Evolutionary conservation across 2,329 filamentous ascomycete genomes (phyloP), one percentile per base, ranked within the genome.

Genomic region (Helminthosporium solani): DNA sequence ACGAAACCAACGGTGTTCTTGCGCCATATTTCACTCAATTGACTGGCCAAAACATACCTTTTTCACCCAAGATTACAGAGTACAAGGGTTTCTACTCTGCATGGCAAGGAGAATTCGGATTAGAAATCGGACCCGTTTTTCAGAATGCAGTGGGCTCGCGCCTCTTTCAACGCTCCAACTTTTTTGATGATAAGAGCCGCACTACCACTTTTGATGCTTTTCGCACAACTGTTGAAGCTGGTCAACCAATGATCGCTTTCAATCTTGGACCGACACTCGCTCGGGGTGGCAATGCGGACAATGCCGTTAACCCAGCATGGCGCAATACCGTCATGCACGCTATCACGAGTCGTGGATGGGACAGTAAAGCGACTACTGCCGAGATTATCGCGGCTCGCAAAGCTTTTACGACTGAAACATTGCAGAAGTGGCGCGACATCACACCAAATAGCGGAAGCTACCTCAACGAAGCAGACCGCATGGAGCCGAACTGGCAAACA

Each of bases 401-500:
- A 7, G 25, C 53, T 0, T 52, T 62, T 18, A 61, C 57, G 1
- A 61, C 57, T 20, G 53, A 49, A 7, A 60, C 55, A 4, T 56
- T 62, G 57, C 45, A 56, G 42, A 56, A 53, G 41, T 62, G 57
- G 57, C 54, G 61, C 12, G 56, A 60, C 28, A 30, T 61, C 9
- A 54, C 56, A 8, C 54, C 56, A 1, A 50, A 55, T 1, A 57
- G 49, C 8, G 67, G 64, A 1, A 56, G 58, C 1, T 70, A 71
- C 46, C 12, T 67, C 33, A 71, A 71, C 40, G 62, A 66, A 43
- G 68, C 66, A 2, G 62, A 72, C 56, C 55, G 61, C 1, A 56
- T 65, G 23, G 67, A 72, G 42, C 60, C 67, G 15, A 57, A 60
- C 15, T 72, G 67, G 49, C 64, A 70, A 44, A 19, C 58, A 27